Base-by-base conservation (phyloP, 2,329 filamentous ascomycete species). In the Simplicillium aogashimaense region DNA sequence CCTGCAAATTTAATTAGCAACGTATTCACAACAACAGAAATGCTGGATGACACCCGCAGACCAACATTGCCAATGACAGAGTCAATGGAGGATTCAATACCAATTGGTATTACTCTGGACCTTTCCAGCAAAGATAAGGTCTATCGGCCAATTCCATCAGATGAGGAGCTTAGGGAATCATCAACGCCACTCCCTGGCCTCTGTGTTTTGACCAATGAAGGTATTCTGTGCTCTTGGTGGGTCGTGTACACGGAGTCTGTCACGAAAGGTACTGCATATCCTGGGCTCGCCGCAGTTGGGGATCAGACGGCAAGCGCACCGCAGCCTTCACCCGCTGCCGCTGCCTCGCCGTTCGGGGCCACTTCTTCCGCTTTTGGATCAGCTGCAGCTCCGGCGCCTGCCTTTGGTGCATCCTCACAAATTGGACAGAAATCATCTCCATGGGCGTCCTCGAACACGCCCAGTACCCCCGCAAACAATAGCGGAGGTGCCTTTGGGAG, bases 161-260 rank as follows among this genome's bases (percentile, higher is more conserved):
- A 92, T 46, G 78, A 76, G 46, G 83, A 94, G 53, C 78, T 94
- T 36, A 74, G 83, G 28, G 76, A 89, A 52, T 94, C 88, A 4
- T 73, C 81, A 1, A 80, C 78, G 1, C 90, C 92, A 11, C 63
- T 97, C 8, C 92, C 92, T 6, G 86, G 81, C 10, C 69, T 95
- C 33, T 82, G 92, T 71, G 73, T 87, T 25, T 67, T 98, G 13
- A 97, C 94, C 44, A 82, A 95, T 48, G 86, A 95, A 53, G 92
- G 92, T 47, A 65, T 94, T 9, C 67, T 98, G 13, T 79, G 78
- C 35, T 74, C 80, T 11, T 98, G 90, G 88, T 95, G 90, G 86
- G 64, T 97, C 34, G 75, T 97, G 15, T 95, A 95, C 62, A 78
- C 83, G 29, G 87, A 94, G 33, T 88, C 90, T 2, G 80, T 98